Conservation (phyloP, 345 rosid species). For the Cardiospermum halicacabum region DNA sequence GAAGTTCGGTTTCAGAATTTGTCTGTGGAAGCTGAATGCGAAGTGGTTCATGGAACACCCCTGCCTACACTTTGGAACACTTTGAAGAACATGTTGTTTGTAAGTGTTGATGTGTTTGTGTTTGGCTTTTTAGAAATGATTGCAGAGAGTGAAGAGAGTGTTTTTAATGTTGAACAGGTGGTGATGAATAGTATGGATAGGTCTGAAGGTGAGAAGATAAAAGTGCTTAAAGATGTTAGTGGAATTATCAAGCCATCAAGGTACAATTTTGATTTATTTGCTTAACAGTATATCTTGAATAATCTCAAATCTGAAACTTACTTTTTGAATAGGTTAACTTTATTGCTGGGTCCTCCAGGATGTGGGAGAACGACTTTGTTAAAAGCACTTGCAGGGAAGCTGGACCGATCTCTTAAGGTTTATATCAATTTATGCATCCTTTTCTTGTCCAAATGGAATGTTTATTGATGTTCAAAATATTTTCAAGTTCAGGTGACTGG, state of each 20-base stretch:
- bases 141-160: too few relatives aligned
- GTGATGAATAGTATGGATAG: constrained; percentile 13
- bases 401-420: constrained; percentile 39
- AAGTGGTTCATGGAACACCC: constrained; percentile 32
- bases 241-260: constrained; percentile 54
- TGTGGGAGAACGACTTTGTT: constrained; percentile 49
- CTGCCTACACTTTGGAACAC: constrained; percentile 41
- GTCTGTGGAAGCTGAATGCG: constrained; percentile 30
- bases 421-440: not conserved
- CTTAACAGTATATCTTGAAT: too few relatives aligned
- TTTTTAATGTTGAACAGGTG: constrained; percentile 18
- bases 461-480: not conserved
- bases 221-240: constrained; percentile 37
- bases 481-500: constrained; percentile 22
- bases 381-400: constrained; percentile 43
- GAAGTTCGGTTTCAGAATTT: constrained; percentile 37
- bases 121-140: not conserved
- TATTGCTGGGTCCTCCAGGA: constrained; percentile 51
- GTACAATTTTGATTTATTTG: constrained; percentile 11
- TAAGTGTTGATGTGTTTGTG: constrained; percentile 12
- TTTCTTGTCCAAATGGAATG: not conserved
- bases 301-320: not conserved
- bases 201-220: constrained; percentile 9
- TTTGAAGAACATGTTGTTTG: constrained; percentile 19
- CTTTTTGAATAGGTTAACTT: constrained; percentile 29